Conservation (phyloP, 148 eudicot species). For the Chenopodium berlandieri region DNA sequence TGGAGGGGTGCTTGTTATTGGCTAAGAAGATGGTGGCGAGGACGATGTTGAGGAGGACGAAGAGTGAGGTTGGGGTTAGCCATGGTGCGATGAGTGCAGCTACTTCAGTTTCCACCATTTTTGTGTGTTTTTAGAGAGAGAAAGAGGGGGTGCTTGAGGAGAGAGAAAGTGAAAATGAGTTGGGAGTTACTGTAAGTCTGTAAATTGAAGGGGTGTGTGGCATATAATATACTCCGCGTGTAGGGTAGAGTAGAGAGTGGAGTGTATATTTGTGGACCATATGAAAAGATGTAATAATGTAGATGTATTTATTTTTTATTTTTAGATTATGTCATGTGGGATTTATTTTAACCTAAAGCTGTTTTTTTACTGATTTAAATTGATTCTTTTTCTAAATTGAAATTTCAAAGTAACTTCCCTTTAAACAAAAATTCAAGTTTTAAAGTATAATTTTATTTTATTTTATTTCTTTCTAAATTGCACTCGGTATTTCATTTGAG, state of each 20-base stretch:
- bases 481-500: too few relatives aligned
- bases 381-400: too few relatives aligned
- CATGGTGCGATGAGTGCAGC: conserved; percentile 37
- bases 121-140: background rate
- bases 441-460: too few relatives aligned
- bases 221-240: background rate
- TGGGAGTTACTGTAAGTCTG: background rate
- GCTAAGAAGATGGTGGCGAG: conserved; percentile 47
- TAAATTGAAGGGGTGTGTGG: background rate
- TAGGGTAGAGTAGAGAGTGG: too few relatives aligned
- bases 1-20: conserved; percentile 16
- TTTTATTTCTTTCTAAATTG: too few relatives aligned
- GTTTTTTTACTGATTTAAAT: too few relatives aligned
- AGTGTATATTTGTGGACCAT: background rate
- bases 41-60: conserved; percentile 52
- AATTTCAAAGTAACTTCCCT: too few relatives aligned
- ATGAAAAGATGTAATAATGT: background rate
- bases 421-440: too few relatives aligned
- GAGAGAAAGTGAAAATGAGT: background rate
- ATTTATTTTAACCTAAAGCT: too few relatives aligned
- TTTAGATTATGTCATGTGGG: too few relatives aligned
- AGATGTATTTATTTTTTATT: too few relatives aligned
- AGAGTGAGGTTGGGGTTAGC: conserved; percentile 64
- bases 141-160: background rate
- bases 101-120: conserved; percentile 27